Evolutionary conservation across 441 rosid species (phyloP).

Genomic region (Populus hybrid): DNA sequence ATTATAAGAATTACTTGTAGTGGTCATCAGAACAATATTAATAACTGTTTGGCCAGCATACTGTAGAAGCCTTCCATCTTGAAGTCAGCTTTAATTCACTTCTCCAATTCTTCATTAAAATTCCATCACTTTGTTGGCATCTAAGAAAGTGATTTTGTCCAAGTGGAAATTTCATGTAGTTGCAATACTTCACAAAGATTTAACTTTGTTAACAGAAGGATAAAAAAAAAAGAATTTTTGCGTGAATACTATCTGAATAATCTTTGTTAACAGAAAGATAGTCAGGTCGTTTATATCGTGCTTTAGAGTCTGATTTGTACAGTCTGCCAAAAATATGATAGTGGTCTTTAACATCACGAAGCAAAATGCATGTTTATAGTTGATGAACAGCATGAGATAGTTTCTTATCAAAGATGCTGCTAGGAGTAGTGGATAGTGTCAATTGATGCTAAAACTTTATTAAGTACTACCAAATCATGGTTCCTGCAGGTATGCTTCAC

Average conservation of each 20-base stretch:
- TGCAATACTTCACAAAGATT: neutral
- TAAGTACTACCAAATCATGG: neutral
- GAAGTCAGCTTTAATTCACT: neutral
- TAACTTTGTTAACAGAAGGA: neutral
- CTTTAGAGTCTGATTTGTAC: neutral
- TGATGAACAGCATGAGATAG: neutral
- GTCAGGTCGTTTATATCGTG: neutral
- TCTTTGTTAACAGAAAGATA: neutral
- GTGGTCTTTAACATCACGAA: neutral
- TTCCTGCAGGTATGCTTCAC: slow-evolving; percentile 39
- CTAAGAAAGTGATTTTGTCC: neutral
- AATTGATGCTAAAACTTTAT: neutral
- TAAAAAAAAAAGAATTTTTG: neutral
- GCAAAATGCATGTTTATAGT: neutral
- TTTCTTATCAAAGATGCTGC: neutral
- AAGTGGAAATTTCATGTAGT: neutral
- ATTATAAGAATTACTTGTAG: slow-evolving; percentile 6
- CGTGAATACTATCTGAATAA: neutral
- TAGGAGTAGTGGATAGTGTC: neutral
- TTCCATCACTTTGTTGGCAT: neutral
- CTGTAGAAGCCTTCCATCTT: neutral
- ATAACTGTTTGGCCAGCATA: neutral
- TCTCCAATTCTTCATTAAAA: neutral
- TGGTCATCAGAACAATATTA: slow-evolving; percentile 1
- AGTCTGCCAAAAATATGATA: slow-evolving; percentile 6